Evolutionary conservation across 2,329 filamentous ascomycete genomes (phyloP), one percentile per base, ranked within the genome.

Genomic region (Beauveria asiatica): DNA sequence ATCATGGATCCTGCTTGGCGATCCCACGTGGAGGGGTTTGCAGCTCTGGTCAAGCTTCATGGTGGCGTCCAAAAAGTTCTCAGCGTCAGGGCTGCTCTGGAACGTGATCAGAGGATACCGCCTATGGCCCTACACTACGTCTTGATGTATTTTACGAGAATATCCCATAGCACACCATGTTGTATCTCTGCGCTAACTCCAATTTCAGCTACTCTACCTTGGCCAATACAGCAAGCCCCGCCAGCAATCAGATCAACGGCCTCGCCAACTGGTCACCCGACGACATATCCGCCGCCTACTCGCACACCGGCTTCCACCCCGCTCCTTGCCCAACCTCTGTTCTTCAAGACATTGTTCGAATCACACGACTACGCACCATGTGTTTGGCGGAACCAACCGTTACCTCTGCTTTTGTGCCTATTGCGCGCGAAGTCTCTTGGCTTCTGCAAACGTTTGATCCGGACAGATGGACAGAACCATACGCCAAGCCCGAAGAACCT

Each of bases 1-100:
- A 39, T 59, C 19, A 59, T 59, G 57, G 57, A 59, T 8, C 57
- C 57, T 23, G 49, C 57, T 13, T 59, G 57, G 57, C 16, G 57
- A 52, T 50, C 57, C 5, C 57, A 59, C 19, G 57, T 50, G 1
- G 57, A 59, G 41, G 57, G 57, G 10, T 59, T 59, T 25, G 57
- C 39, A 19, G 57, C 57, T 16, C 16, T 59, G 30, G 57, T 59
- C 11, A 59, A 59, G 57, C 57, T 59, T 13, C 48, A 52, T n/a
- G 57, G 57, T 10, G 57, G 57, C 49, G 57, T 59, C 1, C 46
- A 59, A 39, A 46, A 52, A 13, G 49, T 59, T 3, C 41, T 59
- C 27, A 46, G 16, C 19, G 37, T 45, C 48, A 59, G 46, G n/a
- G 41, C 49, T 13, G 39, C 37, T 5, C 25, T 25, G 10, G 56